phyloP scores from a whole-genome alignment of 2,329 filamentous ascomycete genomes.

The Colletotrichum aenigma region DNA sequence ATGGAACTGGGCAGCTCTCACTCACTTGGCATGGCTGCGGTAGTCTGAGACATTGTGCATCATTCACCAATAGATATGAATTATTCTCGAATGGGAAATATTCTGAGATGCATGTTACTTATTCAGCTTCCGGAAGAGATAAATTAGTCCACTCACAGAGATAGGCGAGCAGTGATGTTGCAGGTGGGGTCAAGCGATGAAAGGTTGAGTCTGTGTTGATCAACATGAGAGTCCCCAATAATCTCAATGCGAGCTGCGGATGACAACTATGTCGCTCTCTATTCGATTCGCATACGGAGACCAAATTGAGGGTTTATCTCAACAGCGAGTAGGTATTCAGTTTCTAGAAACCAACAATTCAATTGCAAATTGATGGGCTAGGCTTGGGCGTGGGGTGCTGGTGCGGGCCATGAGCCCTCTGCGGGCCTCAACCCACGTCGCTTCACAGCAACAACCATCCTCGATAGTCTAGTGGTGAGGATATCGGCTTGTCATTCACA shows the following conservation, averaged over 20 bases:
- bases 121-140: neutral
- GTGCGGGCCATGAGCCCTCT: neutral
- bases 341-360: neutral
- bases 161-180: neutral
- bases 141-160: neutral
- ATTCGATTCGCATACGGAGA: neutral
- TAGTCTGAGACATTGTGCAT: neutral
- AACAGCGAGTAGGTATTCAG: neutral
- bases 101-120: neutral
- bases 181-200: neutral
- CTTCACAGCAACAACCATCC: neutral
- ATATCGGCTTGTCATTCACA: neutral
- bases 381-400: too few species aligned
- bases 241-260: neutral
- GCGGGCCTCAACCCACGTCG: neutral
- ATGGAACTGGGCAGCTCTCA: neutral
- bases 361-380: neutral
- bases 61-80: neutral
- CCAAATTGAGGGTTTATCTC: neutral
- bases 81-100: neutral
- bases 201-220: fast-evolving
- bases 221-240: neutral
- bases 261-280: neutral
- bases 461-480: constrained; percentile 3
- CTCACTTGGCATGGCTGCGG: neutral